Base-by-base conservation (phyloP, 768 basidiomycete genomes). In the Auricularia sp. region DNA sequence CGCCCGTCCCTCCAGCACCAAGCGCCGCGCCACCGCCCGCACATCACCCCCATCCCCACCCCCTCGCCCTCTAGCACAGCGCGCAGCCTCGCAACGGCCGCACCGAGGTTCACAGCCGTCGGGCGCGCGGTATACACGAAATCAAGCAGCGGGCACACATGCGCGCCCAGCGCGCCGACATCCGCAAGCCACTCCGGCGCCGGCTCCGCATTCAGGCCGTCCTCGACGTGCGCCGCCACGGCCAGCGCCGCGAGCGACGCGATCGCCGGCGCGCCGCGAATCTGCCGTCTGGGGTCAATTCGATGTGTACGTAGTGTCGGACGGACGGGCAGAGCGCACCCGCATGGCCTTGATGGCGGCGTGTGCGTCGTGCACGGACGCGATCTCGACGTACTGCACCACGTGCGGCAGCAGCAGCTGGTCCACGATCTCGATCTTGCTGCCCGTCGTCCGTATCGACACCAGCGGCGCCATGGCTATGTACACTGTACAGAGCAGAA, bases 321-420 rank as follows among this genome's bases (percentile, higher is more conserved):
- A 29, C 2, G 29, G 29, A 3, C 29, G 29, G 29, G 29, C 29
- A 29, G 29, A 29, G 67, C 73, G 21, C 65, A 88, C 93, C 83
- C 94, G 95, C 95, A 98, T 98, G 16, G 88, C 81, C 77, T 92
- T 95, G 76, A 98, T 98, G 18, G 94, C 95, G 71, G 94, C 90
- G 76, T 91, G 89, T 0, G 94, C 95, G 36, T 93, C 85, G 62
- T 94, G 85, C 66, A 92, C 78, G 14, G 85, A 82, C n/a, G 83
- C 77, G 62, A 98, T 85, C 29, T 79, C 70, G 36, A 91, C 67
- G 69, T 82, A 90, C 68, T 87, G 79, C 16, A 83, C 83, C 1
- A 80, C 82, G 71, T 90, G 89, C 0, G 94, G 94, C 7, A 96
- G 79, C 3, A 94, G 75, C 4, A 96, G 83, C 79, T 97, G 94